Conservation (phyloP, 352 stramenopile species). For the Pythium sp. region DNA sequence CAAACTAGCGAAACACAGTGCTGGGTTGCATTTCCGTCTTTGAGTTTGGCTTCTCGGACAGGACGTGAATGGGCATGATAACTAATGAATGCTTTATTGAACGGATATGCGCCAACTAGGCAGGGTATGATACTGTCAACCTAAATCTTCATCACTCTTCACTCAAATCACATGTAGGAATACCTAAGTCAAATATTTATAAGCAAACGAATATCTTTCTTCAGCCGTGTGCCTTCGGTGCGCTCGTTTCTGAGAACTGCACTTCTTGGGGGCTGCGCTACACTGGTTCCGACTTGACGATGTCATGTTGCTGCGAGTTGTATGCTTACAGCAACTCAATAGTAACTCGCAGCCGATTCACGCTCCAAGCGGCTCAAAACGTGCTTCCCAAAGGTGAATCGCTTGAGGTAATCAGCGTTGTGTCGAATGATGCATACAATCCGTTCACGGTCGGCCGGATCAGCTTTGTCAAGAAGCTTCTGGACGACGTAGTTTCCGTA, state of each 20-base stretch:
- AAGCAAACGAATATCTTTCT: constrained; percentile 5
- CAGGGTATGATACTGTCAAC: constrained; percentile 7
- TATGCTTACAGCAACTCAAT: constrained; percentile 16
- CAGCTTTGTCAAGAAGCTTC: constrained; percentile 92
- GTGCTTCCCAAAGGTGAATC: constrained; percentile 92
- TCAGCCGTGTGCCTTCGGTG: background rate
- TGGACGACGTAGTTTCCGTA: constrained; percentile 97
- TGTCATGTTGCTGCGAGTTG: background rate
- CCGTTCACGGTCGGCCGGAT: constrained; percentile 76
- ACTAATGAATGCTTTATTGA: background rate
- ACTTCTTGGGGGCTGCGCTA: background rate
- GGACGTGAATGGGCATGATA: background rate
- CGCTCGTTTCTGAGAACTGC: background rate
- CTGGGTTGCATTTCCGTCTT: background rate
- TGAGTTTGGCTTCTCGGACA: background rate
- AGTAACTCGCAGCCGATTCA: constrained; percentile 21
- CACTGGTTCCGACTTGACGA: background rate
- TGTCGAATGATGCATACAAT: constrained; percentile 91
- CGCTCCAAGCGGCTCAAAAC: constrained; percentile 85
- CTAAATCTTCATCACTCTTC: constrained; percentile 12
- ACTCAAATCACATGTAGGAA: constrained; percentile 8
- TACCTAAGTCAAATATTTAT: constrained; percentile 13
- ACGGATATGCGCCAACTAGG: background rate
- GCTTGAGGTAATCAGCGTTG: constrained; percentile 90
- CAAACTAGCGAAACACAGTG: background rate